These are phyloP conservation scores for Vitellaria paradoxa DNA, from an alignment of 179 eudicot genomes.

Conservation along the genomic window DNA sequence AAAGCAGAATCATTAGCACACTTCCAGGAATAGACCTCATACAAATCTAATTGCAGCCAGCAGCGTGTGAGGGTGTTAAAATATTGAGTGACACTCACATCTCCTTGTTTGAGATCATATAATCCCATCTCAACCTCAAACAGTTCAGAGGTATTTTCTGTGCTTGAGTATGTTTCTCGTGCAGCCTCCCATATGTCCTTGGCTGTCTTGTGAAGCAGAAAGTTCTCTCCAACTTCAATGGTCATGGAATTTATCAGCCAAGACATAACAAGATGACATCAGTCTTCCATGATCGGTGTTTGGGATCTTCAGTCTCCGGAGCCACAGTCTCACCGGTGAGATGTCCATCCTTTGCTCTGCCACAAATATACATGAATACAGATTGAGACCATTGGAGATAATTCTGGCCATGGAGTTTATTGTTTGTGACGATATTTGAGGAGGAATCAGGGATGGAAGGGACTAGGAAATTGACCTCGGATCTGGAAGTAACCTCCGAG, in stretches of 20 bases:
- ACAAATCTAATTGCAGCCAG: too few species aligned
- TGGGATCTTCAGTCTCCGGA: not conserved
- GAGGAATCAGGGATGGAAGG: not conserved
- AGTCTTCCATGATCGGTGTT: not conserved
- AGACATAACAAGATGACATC: not conserved
- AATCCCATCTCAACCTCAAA: not conserved
- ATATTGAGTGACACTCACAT: too few species aligned
- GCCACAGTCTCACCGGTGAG: not conserved
- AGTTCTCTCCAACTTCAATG: not conserved
- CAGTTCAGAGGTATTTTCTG: not conserved
- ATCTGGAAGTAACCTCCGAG: too few species aligned
- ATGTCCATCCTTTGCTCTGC: not conserved
- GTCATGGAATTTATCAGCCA: too few species aligned
- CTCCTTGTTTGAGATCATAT: too few species aligned
- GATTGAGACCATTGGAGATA: slow-evolving; percentile 6
- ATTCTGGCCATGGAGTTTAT: not conserved
- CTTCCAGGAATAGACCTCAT: too few species aligned
- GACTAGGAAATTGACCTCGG: too few species aligned
- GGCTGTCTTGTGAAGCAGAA: not conserved
- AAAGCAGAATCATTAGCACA: too few species aligned
- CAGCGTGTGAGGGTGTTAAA: too few species aligned
- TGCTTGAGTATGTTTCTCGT: too few species aligned
- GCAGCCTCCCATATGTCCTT: slow-evolving; percentile 4
- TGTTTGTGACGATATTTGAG: not conserved
- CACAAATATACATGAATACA: not conserved